These are phyloP conservation scores for Rhododendron simsii DNA, from an alignment of 148 eudicot species.

Conservation along the genomic window DNA sequence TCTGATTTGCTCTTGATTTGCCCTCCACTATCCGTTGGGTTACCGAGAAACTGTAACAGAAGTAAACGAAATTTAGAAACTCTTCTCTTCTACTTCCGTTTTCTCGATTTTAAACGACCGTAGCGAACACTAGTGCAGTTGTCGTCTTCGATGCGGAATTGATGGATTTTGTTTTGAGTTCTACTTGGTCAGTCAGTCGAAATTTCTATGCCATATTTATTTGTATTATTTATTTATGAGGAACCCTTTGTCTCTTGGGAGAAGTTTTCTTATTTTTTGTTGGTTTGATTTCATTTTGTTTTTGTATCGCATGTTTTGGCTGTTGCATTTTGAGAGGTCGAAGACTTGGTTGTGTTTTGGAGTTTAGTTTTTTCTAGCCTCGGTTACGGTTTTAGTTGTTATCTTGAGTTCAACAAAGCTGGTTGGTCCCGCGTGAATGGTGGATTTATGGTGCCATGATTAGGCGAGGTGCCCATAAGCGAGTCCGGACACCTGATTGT, in stretches of 20 bases:
- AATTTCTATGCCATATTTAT: background rate
- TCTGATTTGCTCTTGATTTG: background rate
- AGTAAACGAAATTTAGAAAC: background rate
- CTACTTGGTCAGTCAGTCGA: background rate
- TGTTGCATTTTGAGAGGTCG: background rate
- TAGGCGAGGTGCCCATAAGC: too few species aligned
- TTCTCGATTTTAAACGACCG: background rate
- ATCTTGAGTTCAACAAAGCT: background rate
- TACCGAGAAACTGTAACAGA: conserved; percentile 1
- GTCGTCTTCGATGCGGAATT: background rate
- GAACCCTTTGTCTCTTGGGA: background rate
- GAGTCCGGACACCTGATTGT: too few species aligned
- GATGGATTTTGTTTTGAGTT: background rate
- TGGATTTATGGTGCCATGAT: too few species aligned
- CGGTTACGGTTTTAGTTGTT: background rate
- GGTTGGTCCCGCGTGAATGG: background rate
- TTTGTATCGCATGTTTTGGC: background rate
- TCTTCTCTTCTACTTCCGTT: background rate
- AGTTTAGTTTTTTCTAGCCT: background rate
- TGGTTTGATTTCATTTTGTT: background rate
- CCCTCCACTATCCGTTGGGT: background rate
- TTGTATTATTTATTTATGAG: background rate
- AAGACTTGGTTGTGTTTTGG: background rate
- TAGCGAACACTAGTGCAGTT: too few species aligned
- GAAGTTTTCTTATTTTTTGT: background rate